phyloP scores from a whole-genome alignment of 1,284 basidiomycete genomes.

The Leccinum glutinopallens region DNA sequence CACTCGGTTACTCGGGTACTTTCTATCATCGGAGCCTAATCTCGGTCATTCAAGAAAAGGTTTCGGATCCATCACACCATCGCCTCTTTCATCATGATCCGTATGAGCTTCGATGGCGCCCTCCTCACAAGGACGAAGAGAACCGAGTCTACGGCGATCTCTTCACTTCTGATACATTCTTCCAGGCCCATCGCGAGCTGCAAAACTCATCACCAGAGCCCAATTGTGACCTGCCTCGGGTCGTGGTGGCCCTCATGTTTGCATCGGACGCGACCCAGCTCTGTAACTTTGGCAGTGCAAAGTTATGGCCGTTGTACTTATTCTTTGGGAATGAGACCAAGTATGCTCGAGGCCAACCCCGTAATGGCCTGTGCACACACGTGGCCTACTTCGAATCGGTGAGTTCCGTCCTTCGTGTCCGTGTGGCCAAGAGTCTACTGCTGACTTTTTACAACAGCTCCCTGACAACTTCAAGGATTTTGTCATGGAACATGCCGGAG shows the following conservation, averaged over 20 bases:
- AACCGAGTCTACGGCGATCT: neutral
- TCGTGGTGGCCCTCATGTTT: conserved; percentile 26
- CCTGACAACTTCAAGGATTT: neutral
- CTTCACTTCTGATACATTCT: neutral
- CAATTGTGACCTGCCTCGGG: neutral
- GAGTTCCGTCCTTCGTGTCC: neutral
- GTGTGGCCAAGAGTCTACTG: neutral
- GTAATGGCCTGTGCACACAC: neutral
- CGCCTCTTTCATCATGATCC: neutral
- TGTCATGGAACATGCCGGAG: neutral
- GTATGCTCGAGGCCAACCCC: conserved; percentile 1
- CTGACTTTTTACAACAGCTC: neutral
- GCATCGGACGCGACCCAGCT: conserved; percentile 36
- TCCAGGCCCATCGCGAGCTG: neutral
- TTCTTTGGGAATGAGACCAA: conserved; percentile 29
- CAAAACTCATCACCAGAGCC: neutral
- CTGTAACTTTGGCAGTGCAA: conserved; percentile 28
- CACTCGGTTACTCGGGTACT: neutral
- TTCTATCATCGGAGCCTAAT: neutral
- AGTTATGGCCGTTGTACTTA: conserved; percentile 34
- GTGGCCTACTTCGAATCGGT: neutral
- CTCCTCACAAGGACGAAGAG: neutral
- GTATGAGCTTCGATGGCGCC: neutral
- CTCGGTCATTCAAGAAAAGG: neutral
- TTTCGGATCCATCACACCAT: neutral